Evolutionary conservation across 2,329 filamentous ascomycete species (phyloP), one percentile per base, ranked within the genome.

Genomic region (Alternaria triticimaculans): DNA sequence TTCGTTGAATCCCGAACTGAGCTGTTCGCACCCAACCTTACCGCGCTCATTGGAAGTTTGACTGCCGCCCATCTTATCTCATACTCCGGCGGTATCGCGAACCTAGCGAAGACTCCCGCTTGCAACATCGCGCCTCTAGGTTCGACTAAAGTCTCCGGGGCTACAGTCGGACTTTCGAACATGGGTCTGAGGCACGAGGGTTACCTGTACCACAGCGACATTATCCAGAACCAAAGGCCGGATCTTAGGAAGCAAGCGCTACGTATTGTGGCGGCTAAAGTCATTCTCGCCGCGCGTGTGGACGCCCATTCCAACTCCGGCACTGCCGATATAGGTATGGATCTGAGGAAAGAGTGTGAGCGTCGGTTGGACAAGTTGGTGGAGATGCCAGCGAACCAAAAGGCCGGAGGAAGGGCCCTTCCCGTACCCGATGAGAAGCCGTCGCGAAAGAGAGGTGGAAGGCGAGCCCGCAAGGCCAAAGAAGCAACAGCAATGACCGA

Each of bases 1-100:
- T 99, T 97, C 75, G 96, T 99, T 15, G 93, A 97, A 81, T 97
- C 95, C 37, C 92, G 96, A 65, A 98, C 99, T 93, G 96, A 92
- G 70, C 86, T 97, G 33, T 98, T 98, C 77, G 96, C 96, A 5
- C 96, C 96, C 0, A 99, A 99, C 74, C 82, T 98, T 58, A 97
- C 96, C 0, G 90, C 89, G 2, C 87, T 99, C 18, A 92, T 99
- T 62, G 96, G 96, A 18, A 96, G 95, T 0, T 86, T 97, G 18
- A 97, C 95, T 3, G 95, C 96, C 8, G 96, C 96, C 5, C 95
- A 98, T 81, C 88, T 99, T n/a, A 91, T 99, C 73, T 97, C 97
- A 80, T 93, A 93, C 63, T 92, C 94, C 0, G 96, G 96, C 66
- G 96, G 96, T 9, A 84, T 99, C 30, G 92, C 90, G 1, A 93